These are phyloP conservation scores for Phaeotremella fagi DNA, from an alignment of 768 basidiomycete species.

Conservation along the genomic window DNA sequence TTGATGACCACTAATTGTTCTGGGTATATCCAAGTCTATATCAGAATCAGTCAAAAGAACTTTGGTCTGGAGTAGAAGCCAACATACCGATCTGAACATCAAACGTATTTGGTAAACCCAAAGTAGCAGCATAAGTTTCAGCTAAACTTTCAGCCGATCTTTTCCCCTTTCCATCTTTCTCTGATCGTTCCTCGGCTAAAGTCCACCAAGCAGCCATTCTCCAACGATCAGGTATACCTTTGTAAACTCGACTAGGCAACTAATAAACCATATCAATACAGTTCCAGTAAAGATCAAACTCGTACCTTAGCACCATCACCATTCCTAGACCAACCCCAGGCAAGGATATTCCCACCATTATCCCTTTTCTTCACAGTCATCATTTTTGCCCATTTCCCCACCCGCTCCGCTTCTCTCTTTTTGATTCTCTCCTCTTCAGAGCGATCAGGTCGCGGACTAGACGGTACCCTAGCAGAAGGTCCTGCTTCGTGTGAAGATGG, in stretches of 20 bases:
- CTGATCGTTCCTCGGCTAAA: constrained; percentile 55
- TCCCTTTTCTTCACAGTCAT: constrained; percentile 60
- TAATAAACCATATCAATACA: constrained; percentile 26
- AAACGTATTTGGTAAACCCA: constrained; percentile 66
- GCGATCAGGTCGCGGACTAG: constrained; percentile 36
- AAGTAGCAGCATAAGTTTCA: constrained; percentile 37
- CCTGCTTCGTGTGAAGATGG: constrained; percentile 50
- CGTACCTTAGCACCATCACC: constrained; percentile 63
- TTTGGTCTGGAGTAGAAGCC: too few species aligned
- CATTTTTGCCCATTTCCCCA: constrained; percentile 93
- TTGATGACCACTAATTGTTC: constrained; percentile 91
- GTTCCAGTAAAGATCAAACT: constrained; percentile 1
- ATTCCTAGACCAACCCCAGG: constrained; percentile 63
- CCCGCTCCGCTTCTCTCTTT: constrained; percentile 66
- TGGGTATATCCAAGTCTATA: constrained; percentile 83
- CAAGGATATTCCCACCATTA: constrained; percentile 67
- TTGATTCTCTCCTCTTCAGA: constrained; percentile 38
- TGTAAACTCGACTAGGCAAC: constrained; percentile 69
- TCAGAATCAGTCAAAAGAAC: too few species aligned
- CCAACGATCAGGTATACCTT: constrained; percentile 97
- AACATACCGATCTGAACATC: constrained; percentile 83
- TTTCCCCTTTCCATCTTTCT: constrained; percentile 22
- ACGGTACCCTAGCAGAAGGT: constrained; percentile 43
- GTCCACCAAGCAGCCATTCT: constrained; percentile 85
- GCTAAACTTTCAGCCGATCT: constrained; percentile 49